phyloP scores from a whole-genome alignment of 2,329 filamentous ascomycete species.

The Phialophora expanda region DNA sequence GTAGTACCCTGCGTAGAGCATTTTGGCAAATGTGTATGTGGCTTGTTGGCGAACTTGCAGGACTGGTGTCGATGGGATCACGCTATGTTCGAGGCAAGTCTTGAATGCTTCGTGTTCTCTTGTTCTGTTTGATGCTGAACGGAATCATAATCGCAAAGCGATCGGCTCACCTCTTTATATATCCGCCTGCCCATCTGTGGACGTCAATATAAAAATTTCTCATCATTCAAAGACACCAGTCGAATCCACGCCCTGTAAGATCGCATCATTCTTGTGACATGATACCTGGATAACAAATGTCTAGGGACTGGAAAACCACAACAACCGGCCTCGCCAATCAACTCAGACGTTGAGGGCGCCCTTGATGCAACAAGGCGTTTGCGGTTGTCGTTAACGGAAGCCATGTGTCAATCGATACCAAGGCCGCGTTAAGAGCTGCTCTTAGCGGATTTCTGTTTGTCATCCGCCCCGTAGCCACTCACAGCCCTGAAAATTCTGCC shows the following conservation, averaged over 20 bases:
- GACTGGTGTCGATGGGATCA: not conserved
- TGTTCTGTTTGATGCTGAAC: constrained; percentile 14
- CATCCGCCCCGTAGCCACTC: constrained; percentile 22
- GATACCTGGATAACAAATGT: constrained; percentile 11
- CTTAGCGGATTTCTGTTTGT: constrained; percentile 36
- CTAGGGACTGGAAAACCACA: constrained; percentile 13
- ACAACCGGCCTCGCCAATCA: constrained; percentile 30
- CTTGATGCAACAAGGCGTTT: constrained; percentile 32
- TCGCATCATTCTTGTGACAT: not conserved
- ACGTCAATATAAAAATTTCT: constrained; percentile 11
- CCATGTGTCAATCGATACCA: constrained; percentile 26
- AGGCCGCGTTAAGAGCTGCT: constrained; percentile 36
- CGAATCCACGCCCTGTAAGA: not conserved
- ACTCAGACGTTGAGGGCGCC: constrained; percentile 10
- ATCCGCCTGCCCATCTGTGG: constrained; percentile 1
- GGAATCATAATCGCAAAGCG: not conserved
- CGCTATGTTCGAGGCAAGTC: not conserved
- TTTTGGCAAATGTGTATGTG: constrained; percentile 22
- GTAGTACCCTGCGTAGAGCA: constrained; percentile 37
- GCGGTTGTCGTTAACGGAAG: constrained; percentile 35
- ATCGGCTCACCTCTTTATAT: constrained; percentile 29
- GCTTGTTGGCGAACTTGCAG: not conserved
- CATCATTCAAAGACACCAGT: not conserved
- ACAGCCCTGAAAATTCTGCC: constrained; percentile 30
- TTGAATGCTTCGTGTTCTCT: not conserved